Evolutionary conservation across 371 early-diverging fungal species (phyloP).

Genomic region (Mucor racemosus): DNA sequence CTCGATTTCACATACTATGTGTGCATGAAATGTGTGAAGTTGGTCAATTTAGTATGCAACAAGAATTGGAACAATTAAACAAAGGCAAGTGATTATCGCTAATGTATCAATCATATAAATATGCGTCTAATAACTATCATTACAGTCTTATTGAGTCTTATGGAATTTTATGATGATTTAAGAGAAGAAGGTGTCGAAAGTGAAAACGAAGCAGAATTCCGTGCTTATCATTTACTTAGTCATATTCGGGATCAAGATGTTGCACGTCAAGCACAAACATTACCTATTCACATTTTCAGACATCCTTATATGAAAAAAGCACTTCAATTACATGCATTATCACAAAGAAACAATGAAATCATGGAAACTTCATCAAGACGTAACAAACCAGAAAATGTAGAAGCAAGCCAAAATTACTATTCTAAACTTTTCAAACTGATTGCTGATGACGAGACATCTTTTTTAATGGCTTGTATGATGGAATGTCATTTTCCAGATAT

Average conservation of each 20-base stretch:
- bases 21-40: slow-evolving; percentile 75
- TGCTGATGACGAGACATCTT: slow-evolving; percentile 60
- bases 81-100: slow-evolving; percentile 61
- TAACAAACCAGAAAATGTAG: slow-evolving; percentile 52
- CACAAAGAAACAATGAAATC: slow-evolving; percentile 64
- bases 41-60: slow-evolving; percentile 73
- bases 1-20: slow-evolving; percentile 87
- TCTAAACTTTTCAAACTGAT: slow-evolving; percentile 72
- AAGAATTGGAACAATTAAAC: slow-evolving; percentile 87
- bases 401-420: slow-evolving; percentile 69
- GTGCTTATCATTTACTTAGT: slow-evolving; percentile 81
- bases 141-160: slow-evolving; percentile 75
- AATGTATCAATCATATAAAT: neutral
- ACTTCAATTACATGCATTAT: slow-evolving; percentile 64
- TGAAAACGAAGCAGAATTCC: slow-evolving; percentile 88
- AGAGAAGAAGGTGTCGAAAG: slow-evolving; percentile 55
- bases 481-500: slow-evolving; percentile 76
- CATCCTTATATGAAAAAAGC: slow-evolving; percentile 73
- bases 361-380: slow-evolving; percentile 44
- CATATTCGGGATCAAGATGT: slow-evolving; percentile 76
- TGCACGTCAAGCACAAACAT: slow-evolving; percentile 61
- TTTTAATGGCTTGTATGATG: slow-evolving; percentile 77
- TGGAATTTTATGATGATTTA: slow-evolving; percentile 85
- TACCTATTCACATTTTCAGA: slow-evolving; percentile 58
- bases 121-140: neutral